phyloP scores from a whole-genome alignment of 306 rosid species.

The Betula pendula region DNA sequence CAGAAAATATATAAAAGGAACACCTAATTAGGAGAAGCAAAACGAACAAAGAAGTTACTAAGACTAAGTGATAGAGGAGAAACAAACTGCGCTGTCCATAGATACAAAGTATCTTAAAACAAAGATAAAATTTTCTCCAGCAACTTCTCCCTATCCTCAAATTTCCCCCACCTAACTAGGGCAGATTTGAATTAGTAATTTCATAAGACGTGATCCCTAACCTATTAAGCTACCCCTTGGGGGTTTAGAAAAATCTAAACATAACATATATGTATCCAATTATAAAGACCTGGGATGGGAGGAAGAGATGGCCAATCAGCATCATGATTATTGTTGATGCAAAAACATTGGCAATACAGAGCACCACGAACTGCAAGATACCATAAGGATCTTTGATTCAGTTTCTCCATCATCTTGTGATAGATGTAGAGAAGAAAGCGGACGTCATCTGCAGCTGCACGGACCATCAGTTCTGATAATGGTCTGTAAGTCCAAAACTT shows the following conservation, averaged over 20 bases:
- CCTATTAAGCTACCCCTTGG: no score
- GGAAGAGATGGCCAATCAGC: conserved; percentile 91
- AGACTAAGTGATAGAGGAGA: no score
- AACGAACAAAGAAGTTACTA: no score
- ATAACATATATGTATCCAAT: conserved; percentile 5
- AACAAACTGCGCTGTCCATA: no score
- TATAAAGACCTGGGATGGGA: conserved; percentile 71
- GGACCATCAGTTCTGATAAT: conserved; percentile 89
- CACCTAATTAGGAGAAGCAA: no score
- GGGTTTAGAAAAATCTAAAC: not conserved
- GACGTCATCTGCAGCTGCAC: conserved; percentile 94
- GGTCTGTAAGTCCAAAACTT: conserved; percentile 92
- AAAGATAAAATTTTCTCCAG: no score
- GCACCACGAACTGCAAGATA: conserved; percentile 94
- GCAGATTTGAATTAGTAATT: no score
- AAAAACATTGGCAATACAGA: conserved; percentile 88
- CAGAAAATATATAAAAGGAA: no score
- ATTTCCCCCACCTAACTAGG: no score
- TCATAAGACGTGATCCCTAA: no score
- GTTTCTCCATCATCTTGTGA: conserved; percentile 82
- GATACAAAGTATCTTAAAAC: no score
- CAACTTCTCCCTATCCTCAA: no score
- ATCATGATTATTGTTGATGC: conserved; percentile 56
- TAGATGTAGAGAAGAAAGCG: conserved; percentile 92
- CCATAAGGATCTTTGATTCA: conserved; percentile 76